These are phyloP conservation scores for Tuber brumale DNA, from an alignment of 495 filamentous ascomycete genomes.

Conservation along the genomic window DNA sequence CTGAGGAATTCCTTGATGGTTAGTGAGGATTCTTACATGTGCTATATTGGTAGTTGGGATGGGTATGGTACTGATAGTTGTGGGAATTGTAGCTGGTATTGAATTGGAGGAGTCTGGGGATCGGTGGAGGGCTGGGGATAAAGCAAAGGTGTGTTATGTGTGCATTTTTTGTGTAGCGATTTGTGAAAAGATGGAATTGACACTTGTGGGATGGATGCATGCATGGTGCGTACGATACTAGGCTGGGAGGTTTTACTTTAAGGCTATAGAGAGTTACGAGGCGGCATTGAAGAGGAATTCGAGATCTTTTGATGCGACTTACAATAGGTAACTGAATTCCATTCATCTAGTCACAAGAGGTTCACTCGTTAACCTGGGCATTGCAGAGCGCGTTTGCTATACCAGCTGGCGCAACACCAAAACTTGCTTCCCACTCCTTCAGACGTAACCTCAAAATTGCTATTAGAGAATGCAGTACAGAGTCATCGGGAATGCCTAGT, in stretches of 20 bases:
- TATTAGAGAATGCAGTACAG: constrained; percentile 27
- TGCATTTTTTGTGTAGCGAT: neutral
- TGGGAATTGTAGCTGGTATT: constrained; percentile 21
- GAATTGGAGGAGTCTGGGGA: constrained; percentile 39
- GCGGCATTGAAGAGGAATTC: constrained; percentile 15
- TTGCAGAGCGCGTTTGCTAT: constrained; percentile 30
- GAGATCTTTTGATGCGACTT: constrained; percentile 32
- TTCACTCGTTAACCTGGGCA: neutral
- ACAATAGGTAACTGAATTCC: constrained; percentile 21
- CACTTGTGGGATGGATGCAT: neutral
- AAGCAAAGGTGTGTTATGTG: constrained; percentile 24
- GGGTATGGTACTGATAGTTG: neutral
- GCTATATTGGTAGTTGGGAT: neutral
- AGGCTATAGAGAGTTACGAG: constrained; percentile 35
- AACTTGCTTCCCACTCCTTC: constrained; percentile 20
- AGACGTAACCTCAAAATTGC: neutral
- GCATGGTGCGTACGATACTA: neutral
- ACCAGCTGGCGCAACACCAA: constrained; percentile 31
- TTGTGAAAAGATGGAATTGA: constrained; percentile 10
- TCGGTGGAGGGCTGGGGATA: constrained; percentile 38
- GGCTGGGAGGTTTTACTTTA: constrained; percentile 36
- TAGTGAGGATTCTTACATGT: neutral
- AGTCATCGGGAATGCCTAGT: constrained; percentile 24
- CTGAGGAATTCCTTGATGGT: constrained; percentile 37
- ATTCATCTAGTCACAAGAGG: neutral